phyloP scores from a whole-genome alignment of 1,139 yeast genomes.

The Saccharomyces hybrid region DNA sequence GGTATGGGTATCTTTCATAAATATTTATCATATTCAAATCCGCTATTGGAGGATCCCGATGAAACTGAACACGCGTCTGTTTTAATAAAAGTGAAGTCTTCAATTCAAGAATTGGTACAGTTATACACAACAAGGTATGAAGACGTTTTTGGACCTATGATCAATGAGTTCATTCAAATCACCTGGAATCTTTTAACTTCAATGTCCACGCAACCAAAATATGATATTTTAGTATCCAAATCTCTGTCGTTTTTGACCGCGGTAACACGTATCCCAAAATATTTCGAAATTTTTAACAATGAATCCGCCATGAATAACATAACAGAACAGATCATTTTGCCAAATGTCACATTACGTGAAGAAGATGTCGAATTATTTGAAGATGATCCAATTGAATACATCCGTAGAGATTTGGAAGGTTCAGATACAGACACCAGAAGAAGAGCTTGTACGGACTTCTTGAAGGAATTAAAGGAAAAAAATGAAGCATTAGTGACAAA shows the following conservation, averaged over 20 bases:
- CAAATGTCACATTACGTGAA: slow-evolving; percentile 77
- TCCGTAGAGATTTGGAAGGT: slow-evolving; percentile 89
- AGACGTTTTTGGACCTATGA: slow-evolving; percentile 74
- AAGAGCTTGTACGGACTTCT: slow-evolving; percentile 82
- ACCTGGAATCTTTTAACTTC: slow-evolving; percentile 72
- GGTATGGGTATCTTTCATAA: slow-evolving; percentile 81
- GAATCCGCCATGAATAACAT: slow-evolving; percentile 68
- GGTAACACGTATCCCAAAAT: slow-evolving; percentile 62
- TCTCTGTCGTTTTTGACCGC: slow-evolving; percentile 77
- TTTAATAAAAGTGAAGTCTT: slow-evolving; percentile 66
- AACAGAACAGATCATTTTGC: slow-evolving; percentile 75
- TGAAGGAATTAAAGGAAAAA: slow-evolving; percentile 76
- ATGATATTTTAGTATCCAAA: slow-evolving; percentile 77
- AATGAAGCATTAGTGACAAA: slow-evolving; percentile 69
- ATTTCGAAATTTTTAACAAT: slow-evolving; percentile 55
- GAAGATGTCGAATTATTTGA: slow-evolving; percentile 89
- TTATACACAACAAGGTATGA: slow-evolving; percentile 86
- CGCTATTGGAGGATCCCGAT: slow-evolving; percentile 46
- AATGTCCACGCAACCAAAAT: slow-evolving; percentile 64
- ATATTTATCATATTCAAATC: slow-evolving; percentile 57
- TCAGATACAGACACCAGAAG: slow-evolving; percentile 90
- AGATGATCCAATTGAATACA: slow-evolving; percentile 92
- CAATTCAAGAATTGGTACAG: slow-evolving; percentile 77
- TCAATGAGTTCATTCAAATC: slow-evolving; percentile 70
- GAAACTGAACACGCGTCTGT: slow-evolving; percentile 67